Evolutionary conservation across 1,139 yeast species (phyloP), one percentile per base, ranked within the genome.

Genomic region (Taphrina flavorubra): DNA sequence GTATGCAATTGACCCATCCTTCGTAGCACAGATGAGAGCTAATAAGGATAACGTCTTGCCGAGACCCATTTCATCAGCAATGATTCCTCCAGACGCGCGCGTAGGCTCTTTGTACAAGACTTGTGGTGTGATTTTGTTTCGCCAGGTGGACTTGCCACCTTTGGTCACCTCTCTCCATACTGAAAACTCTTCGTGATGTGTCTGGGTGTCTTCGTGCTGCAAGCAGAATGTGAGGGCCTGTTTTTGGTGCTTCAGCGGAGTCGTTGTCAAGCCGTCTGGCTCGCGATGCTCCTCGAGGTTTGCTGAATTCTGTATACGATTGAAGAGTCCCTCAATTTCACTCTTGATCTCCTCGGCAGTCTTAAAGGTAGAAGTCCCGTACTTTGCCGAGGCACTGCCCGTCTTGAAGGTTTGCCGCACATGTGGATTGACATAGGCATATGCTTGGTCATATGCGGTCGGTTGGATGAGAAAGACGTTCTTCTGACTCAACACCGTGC

Each of bases 11-110:
- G 62, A 0, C 72, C 64, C 0, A 83, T 83, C 25, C 90, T 77
- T 39, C 81, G 86, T 88, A 68, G 87, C 75, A 1, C 87, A 76
- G 0, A 88, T 78, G 49, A 95, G 80, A 0, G 98, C 85, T 68
- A 95, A 94, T 0, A 99, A 94, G 78, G 95, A 99, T 71, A 95
- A 92, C 0, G 99, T 95, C 76, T 91, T 91, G 8, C 99, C 99
- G 64, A 95, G 83, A 70, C 99, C 99, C 99, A 94, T 94, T 77
- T 94, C 99, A 78, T 94, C 99, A 0, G 99, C 99, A 64, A 95
- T 83, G 69, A 95, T 94, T 71, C 99, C 99, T 77, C 79, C 77
- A 0, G 82, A 81, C 72, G 84, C 86, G 2, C 87, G 77, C 72
- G 89, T 87, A 16, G 87, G 83, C 70, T 82, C 80, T 97, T 51